Conservation (phyloP, 2,329 filamentous ascomycete species). For the Periglandula ipomoeae region DNA sequence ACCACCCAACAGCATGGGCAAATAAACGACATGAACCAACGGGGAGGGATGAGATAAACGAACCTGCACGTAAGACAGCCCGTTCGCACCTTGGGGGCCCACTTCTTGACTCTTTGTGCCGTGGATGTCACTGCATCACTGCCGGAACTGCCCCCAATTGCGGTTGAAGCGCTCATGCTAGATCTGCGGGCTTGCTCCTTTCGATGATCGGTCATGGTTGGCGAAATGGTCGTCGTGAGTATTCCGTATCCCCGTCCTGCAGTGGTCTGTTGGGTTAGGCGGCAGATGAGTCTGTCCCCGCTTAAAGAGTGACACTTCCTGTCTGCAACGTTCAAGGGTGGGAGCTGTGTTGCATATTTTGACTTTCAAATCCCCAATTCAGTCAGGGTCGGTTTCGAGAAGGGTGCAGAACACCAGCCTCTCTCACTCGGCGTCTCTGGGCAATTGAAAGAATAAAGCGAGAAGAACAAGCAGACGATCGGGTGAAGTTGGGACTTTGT, state of each 20-base stretch:
- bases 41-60: neutral
- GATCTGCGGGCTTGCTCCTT: neutral
- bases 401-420: no score
- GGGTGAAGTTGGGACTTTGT: no score
- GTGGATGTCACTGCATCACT: neutral
- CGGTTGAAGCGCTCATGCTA: neutral
- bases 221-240: neutral
- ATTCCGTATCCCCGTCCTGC: neutral
- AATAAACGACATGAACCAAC: neutral
- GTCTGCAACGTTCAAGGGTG: neutral
- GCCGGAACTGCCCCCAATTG: neutral
- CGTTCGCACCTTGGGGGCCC: conserved; percentile 6
- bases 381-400: no score
- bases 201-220: neutral
- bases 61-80: conserved; percentile 6
- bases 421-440: no score
- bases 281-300: neutral
- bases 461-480: no score
- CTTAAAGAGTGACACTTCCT: neutral
- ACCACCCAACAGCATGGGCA: no score
- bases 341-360: neutral
- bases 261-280: neutral
- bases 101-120: conserved; percentile 6
- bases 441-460: no score
- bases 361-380: neutral